phyloP scores from a whole-genome alignment of 768 basidiomycete species.

The Paxillus rubicundulus region DNA sequence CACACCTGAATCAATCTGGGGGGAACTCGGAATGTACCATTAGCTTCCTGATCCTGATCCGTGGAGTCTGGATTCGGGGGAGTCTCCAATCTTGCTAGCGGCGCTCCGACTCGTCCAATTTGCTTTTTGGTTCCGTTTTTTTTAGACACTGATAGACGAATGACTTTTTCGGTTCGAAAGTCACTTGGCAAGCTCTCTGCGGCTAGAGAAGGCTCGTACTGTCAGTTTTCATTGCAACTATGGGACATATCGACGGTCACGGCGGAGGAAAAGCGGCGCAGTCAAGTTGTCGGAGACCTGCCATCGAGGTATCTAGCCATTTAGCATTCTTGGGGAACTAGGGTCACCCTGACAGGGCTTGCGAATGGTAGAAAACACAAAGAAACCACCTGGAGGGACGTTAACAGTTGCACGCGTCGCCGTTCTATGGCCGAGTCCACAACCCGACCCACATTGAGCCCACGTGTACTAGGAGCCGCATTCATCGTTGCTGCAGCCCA shows the following conservation, averaged over 20 bases:
- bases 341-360: slow-evolving; percentile 9
- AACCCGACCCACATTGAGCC: not conserved
- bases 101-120: slow-evolving; percentile 15
- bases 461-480: not conserved
- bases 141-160: no score
- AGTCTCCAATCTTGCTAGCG: slow-evolving; percentile 7
- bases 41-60: slow-evolving; percentile 21
- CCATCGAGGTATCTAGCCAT: slow-evolving; percentile 6
- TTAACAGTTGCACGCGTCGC: slow-evolving; percentile 4
- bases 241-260: slow-evolving; percentile 7
- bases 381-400: slow-evolving; percentile 5
- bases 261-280: slow-evolving; percentile 19
- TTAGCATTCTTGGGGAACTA: slow-evolving; percentile 5
- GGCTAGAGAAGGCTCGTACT: not conserved
- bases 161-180: no score
- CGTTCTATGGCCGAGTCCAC: slow-evolving; percentile 17
- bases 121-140: not conserved
- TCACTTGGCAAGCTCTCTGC: not conserved
- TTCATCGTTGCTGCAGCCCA: not conserved
- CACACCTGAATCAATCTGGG: slow-evolving; percentile 2
- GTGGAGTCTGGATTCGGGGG: slow-evolving; percentile 7
- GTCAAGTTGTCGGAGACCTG: not conserved
- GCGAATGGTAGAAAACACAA: slow-evolving; percentile 2
- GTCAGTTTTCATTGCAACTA: slow-evolving; percentile 1
- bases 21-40: slow-evolving; percentile 1